These are phyloP conservation scores for Bacterosira constricta DNA, from an alignment of 108 stramenopile genomes.

Conservation along the genomic window DNA sequence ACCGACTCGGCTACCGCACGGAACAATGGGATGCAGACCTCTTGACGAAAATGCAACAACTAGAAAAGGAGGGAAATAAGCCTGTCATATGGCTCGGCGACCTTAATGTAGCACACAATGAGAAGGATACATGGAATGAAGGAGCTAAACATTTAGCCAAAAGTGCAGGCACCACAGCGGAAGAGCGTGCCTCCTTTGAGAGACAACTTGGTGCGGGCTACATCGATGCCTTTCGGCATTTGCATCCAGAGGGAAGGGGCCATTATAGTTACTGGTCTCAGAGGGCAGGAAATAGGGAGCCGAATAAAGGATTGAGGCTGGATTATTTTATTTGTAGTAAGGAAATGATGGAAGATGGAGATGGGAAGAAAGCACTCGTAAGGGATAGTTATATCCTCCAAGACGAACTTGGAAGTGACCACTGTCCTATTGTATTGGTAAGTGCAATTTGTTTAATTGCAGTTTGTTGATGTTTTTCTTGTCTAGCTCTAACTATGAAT, in stretches of 20 bases:
- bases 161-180: constrained; percentile 86
- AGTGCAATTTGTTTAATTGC: neutral
- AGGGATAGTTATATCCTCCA: constrained; percentile 83
- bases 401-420: constrained; percentile 82
- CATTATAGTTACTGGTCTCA: constrained; percentile 93
- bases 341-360: constrained; percentile 58
- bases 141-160: constrained; percentile 91
- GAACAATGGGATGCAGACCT: constrained; percentile 93
- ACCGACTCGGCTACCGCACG: constrained; percentile 92
- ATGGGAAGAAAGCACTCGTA: constrained; percentile 55
- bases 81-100: constrained; percentile 93
- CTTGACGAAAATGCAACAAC: constrained; percentile 63
- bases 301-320: constrained; percentile 92
- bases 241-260: constrained; percentile 82
- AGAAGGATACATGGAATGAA: constrained; percentile 90
- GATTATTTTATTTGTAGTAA: constrained; percentile 91
- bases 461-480: neutral
- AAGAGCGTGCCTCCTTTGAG: constrained; percentile 87
- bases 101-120: constrained; percentile 90
- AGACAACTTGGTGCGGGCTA: constrained; percentile 71
- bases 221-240: constrained; percentile 86
- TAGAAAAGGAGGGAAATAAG: constrained; percentile 61
- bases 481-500: neutral
- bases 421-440: constrained; percentile 82
- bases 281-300: constrained; percentile 83